These are phyloP conservation scores for Recurvomyces mirabilis DNA, from an alignment of 495 filamentous ascomycete species.

Conservation along the genomic window DNA sequence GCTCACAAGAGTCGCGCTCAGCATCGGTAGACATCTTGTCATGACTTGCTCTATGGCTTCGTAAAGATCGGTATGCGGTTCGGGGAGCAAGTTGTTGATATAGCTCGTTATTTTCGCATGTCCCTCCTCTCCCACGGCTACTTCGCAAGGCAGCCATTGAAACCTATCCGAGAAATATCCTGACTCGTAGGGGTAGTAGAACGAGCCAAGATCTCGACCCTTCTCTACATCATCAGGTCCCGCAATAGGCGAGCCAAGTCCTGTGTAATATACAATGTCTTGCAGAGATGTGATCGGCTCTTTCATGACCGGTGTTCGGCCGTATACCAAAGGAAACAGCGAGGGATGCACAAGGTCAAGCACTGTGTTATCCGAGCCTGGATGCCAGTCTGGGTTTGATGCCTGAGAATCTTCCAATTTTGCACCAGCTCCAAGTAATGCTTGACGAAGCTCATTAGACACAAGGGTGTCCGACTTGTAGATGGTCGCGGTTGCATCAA, in stretches of 20 bases:
- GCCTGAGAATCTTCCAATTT: slow-evolving; percentile 17
- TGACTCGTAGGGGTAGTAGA: too few relatives aligned
- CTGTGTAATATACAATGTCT: slow-evolving; percentile 32
- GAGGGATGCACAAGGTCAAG: slow-evolving; percentile 53
- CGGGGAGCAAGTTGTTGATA: slow-evolving; percentile 53
- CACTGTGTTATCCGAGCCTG: slow-evolving; percentile 42
- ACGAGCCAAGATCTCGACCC: too few relatives aligned
- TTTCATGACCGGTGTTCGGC: slow-evolving; percentile 37
- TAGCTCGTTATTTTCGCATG: slow-evolving; percentile 37
- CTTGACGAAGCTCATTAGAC: slow-evolving; percentile 2
- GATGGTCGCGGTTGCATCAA: slow-evolving; percentile 15
- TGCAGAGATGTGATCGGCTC: slow-evolving; percentile 31
- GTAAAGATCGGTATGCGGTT: slow-evolving; percentile 38
- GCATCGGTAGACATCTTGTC: slow-evolving; percentile 39
- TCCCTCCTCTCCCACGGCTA: slow-evolving; percentile 27
- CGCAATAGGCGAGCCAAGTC: slow-evolving; percentile 29
- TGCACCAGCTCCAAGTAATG: slow-evolving; percentile 12
- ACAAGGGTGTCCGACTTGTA: slow-evolving; percentile 24
- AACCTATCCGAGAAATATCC: too few relatives aligned
- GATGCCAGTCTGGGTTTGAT: slow-evolving; percentile 46
- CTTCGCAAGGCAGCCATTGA: slow-evolving; percentile 51
- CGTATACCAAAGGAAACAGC: slow-evolving; percentile 48
- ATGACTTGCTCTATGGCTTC: slow-evolving; percentile 41
- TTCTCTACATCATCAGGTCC: neutral
- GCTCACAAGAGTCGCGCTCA: slow-evolving; percentile 32